Evolutionary conservation across 768 basidiomycete species (phyloP), one percentile per base, ranked within the genome.

Genomic region (Podaxis pistillaris): DNA sequence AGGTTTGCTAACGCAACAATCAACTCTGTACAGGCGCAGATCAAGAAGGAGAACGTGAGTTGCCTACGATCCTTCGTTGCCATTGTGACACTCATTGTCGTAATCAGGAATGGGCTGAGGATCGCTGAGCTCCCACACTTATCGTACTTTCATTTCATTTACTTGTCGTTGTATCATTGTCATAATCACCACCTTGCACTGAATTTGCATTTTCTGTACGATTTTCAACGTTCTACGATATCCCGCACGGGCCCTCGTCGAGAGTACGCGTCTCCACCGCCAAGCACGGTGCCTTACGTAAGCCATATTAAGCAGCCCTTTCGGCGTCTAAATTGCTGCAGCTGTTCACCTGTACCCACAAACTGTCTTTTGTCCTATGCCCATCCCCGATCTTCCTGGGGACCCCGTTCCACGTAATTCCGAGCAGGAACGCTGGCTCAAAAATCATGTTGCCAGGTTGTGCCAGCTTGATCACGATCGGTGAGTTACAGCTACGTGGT

Each of bases 11-110:
- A 57, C 65, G 15, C 37, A 41, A n/a, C 60, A 63, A 55, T 50
- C 63, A 51, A 64, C 52, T 60, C 52, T 55, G 38, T 60, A 67
- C 67, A 93, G 92, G 92, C 93, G 37, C 96, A 98, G 77, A 98
- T 99, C 85, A 95, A 94, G 88, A 97, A 97, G 79, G 97, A 99
- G 82, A 98, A 98, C 76, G 95, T 93, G 72, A 82, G 90, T 81
- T 9, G 4, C 15, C 63, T 30, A 52, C 62, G 53, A 12, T 59
- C 58, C 7, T 56, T 56, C 52, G 40, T 44, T 56, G 30, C 47
- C 22, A 19, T 65, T 60, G 22, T 53, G 66, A 46, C 47, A 65
- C 62, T 73, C 40, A 71, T 54, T 60, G 36, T 63, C 37, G 63
- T 60, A 58, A 68, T 66, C 63, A 93, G 91, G 92, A 94, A 91